phyloP scores from a whole-genome alignment of 139 green algal genomes.

The Trebouxia sp. region DNA sequence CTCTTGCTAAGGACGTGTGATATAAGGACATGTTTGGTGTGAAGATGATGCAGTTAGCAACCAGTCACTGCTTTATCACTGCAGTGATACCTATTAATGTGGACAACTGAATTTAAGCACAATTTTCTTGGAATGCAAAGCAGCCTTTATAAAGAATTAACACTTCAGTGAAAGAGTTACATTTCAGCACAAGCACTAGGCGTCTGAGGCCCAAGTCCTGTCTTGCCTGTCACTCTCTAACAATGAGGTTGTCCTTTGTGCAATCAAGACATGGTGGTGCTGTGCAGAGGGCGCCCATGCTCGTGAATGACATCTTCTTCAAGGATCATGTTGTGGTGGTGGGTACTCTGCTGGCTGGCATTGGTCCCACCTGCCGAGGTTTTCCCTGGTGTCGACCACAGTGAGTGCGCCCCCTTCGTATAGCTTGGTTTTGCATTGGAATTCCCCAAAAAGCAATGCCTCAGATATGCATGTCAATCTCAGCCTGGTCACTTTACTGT shows the following conservation, averaged over 20 bases:
- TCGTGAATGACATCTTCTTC: slow-evolving; percentile 25
- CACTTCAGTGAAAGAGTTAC: too few species aligned
- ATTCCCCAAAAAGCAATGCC: neutral
- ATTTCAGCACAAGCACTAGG: too few species aligned
- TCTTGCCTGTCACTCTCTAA: neutral
- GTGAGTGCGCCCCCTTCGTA: neutral
- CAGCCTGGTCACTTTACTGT: neutral
- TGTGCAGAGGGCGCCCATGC: slow-evolving; percentile 29
- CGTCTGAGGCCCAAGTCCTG: too few species aligned
- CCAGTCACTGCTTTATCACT: too few species aligned
- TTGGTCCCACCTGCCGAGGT: slow-evolving; percentile 33
- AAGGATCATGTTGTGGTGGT: slow-evolving; percentile 23
- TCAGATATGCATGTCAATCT: neutral
- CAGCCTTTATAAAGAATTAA: too few species aligned
- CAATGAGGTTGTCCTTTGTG: neutral
- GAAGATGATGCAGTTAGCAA: too few species aligned
- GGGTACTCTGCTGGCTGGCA: slow-evolving; percentile 24
- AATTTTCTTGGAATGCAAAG: too few species aligned
- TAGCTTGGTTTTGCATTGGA: too few species aligned
- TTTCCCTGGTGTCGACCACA: slow-evolving; percentile 11
- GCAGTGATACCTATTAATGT: too few species aligned
- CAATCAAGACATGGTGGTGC: too few species aligned
- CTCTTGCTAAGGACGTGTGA: neutral
- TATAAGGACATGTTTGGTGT: too few species aligned
- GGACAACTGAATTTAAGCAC: too few species aligned